These are phyloP conservation scores for Aspergillus versicolor DNA, from an alignment of 2,329 filamentous ascomycete genomes.

Conservation along the genomic window DNA sequence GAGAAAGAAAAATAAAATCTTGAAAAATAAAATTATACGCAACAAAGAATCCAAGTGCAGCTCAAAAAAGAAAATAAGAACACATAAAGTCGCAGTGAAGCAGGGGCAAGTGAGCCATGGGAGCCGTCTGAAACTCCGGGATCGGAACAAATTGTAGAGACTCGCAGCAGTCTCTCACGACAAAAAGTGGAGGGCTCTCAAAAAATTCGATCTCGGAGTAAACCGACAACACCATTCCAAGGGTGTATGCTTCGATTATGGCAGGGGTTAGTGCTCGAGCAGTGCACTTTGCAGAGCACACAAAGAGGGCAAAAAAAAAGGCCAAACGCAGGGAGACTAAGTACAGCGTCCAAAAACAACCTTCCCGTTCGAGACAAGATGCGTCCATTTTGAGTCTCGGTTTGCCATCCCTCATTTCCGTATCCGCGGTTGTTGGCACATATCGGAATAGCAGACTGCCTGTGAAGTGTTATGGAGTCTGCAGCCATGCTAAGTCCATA, in stretches of 20 bases:
- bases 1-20: neutral
- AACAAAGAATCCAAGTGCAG: neutral
- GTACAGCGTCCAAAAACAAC: slow-evolving; percentile 1
- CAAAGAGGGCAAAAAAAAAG: slow-evolving; percentile 11
- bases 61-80: slow-evolving; percentile 2
- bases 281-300: slow-evolving; percentile 1
- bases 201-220: neutral
- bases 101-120: slow-evolving; percentile 14
- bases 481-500: slow-evolving; percentile 5
- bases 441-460: too few relatives aligned
- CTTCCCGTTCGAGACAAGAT: neutral
- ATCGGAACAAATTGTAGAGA: slow-evolving; percentile 16
- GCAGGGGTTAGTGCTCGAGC: neutral
- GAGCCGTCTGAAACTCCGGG: slow-evolving; percentile 20
- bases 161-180: neutral
- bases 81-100: neutral
- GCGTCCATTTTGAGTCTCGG: neutral
- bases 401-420: neutral
- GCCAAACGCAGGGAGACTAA: slow-evolving; percentile 6
- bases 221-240: neutral
- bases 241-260: neutral
- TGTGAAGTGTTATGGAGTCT: neutral
- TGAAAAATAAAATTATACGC: neutral
- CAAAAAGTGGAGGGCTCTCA: neutral
- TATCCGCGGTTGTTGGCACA: too few relatives aligned